Base-by-base conservation (phyloP, 768 basidiomycete genomes). In the Porpolomopsis calyptriformis region DNA sequence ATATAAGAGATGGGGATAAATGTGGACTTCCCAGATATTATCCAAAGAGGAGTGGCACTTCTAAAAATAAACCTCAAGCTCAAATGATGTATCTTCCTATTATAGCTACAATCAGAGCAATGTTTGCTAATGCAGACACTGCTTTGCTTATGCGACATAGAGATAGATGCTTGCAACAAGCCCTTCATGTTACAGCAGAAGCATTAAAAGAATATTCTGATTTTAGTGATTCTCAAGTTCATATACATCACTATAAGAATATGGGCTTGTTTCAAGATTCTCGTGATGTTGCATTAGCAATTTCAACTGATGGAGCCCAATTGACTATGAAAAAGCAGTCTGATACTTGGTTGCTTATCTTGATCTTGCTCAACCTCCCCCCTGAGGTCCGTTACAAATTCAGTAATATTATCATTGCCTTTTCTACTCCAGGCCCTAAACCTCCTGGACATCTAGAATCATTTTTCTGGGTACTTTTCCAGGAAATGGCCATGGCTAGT, bases 321-420 rank as follows among this genome's bases (percentile, higher is more conserved):
- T 47, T 64, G 18, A 62, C 61, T 23, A 54, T 62, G 55, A 64
- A 64, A 40, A 64, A 64, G 40, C 59, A 62, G 34, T 61, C 58
- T 10, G 55, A 60, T 36, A 55, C 52, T 2, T 62, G 55, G 58
- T 38, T 62, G 20, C 14, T 58, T 3, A 51, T 57, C 29, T 12
- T 60, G 2, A 51, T 56, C 7, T 20, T 60, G 5, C 49, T 60
- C 20, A 59, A 57, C 31, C 34, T 60, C 5, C 56, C 58, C 12
- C 25, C 51, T 24, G 49, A 50, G 22, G 35, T 62, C 4, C 56
- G 53, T 2, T 57, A 57, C 38, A 40, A 52, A 20, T 35, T 55
- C 9, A 24, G 37, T 8, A 48, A 57, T 40, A 44, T 54, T 2
- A 56, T 59, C 27, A 53, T 60, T 14, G 49, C 46, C 10, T 55